phyloP scores from a whole-genome alignment of 176 grass and related monocot genomes.

The Aegilops umbellulata region DNA sequence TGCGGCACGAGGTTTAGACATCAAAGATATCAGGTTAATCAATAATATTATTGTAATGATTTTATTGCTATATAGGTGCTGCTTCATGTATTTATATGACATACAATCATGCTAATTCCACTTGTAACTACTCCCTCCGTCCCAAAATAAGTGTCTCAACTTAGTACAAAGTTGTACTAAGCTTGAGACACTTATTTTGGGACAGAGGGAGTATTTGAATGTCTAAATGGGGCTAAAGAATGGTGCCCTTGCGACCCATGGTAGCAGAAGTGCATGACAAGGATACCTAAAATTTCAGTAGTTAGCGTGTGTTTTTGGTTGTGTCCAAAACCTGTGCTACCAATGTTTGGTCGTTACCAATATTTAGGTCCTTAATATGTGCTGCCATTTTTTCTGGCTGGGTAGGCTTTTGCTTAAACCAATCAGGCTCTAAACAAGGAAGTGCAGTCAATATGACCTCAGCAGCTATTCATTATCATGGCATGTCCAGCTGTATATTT shows the following conservation, averaged over 20 bases:
- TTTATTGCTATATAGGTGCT: background rate
- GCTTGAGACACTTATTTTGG: too few species aligned
- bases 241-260: background rate
- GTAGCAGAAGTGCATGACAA: background rate
- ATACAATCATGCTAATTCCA: background rate
- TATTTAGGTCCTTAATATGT: too few species aligned
- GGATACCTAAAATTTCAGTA: background rate
- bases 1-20: constrained; percentile 91
- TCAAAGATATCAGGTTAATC: constrained; percentile 96
- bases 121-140: background rate
- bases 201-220: background rate
- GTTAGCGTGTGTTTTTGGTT: background rate
- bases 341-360: too few species aligned
- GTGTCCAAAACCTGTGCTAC: background rate
- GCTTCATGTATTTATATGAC: background rate
- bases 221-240: background rate
- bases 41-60: background rate
- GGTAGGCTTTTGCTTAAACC: background rate
- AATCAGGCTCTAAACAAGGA: background rate
- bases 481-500: background rate
- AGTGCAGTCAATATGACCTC: background rate
- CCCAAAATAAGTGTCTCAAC: too few species aligned
- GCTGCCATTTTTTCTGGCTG: too few species aligned
- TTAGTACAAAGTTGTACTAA: too few species aligned
- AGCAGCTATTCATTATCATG: background rate